phyloP scores from a whole-genome alignment of 1,284 basidiomycete genomes.

The Rhodotorula glutinis region DNA sequence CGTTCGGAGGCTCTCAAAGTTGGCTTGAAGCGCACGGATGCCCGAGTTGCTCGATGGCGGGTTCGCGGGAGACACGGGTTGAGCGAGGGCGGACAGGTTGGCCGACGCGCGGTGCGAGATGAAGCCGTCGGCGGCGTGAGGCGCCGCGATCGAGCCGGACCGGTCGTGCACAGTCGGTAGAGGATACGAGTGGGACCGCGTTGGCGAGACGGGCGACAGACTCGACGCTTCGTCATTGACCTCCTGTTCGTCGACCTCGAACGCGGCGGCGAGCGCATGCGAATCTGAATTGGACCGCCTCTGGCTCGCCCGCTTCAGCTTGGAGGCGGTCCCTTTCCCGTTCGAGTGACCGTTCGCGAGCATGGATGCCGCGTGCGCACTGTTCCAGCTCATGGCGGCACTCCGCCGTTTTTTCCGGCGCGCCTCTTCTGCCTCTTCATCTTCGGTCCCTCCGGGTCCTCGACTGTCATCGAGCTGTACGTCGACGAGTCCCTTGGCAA shows the following conservation, averaged over 20 bases:
- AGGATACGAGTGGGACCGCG: neutral
- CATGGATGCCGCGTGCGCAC: neutral
- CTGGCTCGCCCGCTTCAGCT: neutral
- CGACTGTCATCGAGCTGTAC: neutral
- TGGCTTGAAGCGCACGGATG: neutral
- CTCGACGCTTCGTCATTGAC: neutral
- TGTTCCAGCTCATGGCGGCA: neutral
- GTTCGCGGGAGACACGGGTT: neutral
- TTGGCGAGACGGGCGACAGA: neutral
- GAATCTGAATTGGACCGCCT: neutral
- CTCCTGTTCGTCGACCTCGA: neutral
- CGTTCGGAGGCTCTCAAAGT: slow-evolving; percentile 4
- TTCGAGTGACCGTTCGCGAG: neutral
- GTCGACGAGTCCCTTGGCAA: neutral
- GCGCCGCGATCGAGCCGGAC: slow-evolving; percentile 1
- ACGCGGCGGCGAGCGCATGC: neutral
- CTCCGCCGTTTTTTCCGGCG: neutral
- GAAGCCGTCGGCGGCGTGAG: slow-evolving; percentile 19
- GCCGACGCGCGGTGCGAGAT: slow-evolving; percentile 7
- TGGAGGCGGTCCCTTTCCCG: neutral
- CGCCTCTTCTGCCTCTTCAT: neutral
- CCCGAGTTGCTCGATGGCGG: neutral
- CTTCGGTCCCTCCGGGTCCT: neutral
- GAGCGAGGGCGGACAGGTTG: slow-evolving; percentile 4
- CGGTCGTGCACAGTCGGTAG: neutral